These are phyloP conservation scores for Paramecium tetraurelia DNA, from an alignment of 73 alveolate species.

Conservation along the genomic window DNA sequence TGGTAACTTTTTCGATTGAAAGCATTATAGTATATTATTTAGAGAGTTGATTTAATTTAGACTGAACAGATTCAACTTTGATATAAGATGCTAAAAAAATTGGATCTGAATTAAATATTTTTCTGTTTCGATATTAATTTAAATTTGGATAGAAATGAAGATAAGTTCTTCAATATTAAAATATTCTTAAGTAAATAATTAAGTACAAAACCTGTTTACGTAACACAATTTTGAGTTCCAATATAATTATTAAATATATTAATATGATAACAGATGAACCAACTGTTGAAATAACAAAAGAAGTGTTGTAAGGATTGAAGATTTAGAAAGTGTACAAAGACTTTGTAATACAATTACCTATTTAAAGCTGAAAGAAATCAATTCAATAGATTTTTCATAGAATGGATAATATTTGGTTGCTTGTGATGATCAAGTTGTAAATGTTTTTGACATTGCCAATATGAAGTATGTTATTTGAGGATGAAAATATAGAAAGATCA, in stretches of 20 bases:
- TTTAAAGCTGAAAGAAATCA: neutral
- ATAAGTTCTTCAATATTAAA: neutral
- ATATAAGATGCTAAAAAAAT: no score
- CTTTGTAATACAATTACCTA: neutral
- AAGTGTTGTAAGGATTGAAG: neutral
- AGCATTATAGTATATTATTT: no score
- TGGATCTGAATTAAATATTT: no score
- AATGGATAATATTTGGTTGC: neutral
- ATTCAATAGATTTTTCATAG: neutral
- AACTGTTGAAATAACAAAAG: neutral
- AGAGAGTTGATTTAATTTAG: no score
- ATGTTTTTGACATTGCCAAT: neutral
- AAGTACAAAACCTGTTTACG: neutral
- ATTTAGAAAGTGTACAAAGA: neutral
- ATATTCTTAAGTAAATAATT: neutral
- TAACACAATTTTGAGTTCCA: neutral
- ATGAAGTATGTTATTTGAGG: neutral
- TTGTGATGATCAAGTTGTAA: neutral
- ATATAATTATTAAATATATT: neutral
- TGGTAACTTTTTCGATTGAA: no score
- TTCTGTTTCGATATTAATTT: neutral
- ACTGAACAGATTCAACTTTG: no score
- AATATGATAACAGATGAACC: constrained; percentile 14
- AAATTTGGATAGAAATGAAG: neutral
- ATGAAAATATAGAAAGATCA: neutral